Conservation (phyloP, 1,284 basidiomycete species). For the Salmacisia buchloeana region DNA sequence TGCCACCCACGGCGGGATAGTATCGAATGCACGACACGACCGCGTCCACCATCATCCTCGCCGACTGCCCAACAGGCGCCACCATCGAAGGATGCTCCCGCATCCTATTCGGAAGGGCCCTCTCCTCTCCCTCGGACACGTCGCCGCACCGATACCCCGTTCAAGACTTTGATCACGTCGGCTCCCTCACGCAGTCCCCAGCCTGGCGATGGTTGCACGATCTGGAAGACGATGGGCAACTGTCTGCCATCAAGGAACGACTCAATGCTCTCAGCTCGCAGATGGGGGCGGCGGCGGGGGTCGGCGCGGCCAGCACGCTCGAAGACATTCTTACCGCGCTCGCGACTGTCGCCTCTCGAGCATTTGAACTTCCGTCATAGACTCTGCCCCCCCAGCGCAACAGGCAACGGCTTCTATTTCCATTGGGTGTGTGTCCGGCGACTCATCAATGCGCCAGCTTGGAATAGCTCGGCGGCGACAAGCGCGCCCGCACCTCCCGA, state of each 20-base stretch:
- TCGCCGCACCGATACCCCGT: not conserved
- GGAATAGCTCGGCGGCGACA: constrained; percentile 89
- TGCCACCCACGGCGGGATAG: not conserved
- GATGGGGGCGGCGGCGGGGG: too few relatives aligned
- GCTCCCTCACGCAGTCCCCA: not conserved
- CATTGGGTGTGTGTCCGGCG: not conserved
- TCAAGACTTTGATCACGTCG: constrained; percentile 8
- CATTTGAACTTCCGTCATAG: too few relatives aligned
- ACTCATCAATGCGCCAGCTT: constrained; percentile 58
- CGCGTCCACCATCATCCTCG: not conserved
- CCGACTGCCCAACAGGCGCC: not conserved
- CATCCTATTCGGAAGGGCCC: not conserved
- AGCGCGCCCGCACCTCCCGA: constrained; percentile 75
- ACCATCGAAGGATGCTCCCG: constrained; percentile 3
- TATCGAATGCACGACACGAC: constrained; percentile 4
- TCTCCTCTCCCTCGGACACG: not conserved
- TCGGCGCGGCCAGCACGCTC: too few relatives aligned
- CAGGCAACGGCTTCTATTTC: too few relatives aligned
- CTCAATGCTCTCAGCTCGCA: not conserved
- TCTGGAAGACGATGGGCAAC: not conserved
- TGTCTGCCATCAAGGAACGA: not conserved
- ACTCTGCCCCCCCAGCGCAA: too few relatives aligned
- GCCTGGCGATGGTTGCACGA: not conserved
- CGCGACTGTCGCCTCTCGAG: too few relatives aligned
- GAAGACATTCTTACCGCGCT: too few relatives aligned